Conservation (phyloP, 2,329 filamentous ascomycete genomes). For the Colletotrichum musicola region DNA sequence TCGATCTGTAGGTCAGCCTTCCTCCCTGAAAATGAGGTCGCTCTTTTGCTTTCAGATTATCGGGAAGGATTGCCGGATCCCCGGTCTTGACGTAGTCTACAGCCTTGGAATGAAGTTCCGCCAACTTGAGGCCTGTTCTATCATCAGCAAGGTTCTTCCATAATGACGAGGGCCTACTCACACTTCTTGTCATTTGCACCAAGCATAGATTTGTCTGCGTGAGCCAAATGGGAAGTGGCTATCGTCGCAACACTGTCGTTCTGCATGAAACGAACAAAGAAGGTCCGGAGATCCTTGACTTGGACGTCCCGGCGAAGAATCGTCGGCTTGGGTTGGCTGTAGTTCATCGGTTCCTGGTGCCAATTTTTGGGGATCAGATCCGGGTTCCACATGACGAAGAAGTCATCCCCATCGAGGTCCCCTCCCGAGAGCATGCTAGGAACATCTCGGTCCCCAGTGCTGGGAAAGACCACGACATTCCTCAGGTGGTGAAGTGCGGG, state of each 20-base stretch:
- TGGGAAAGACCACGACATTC: slow-evolving; percentile 89
- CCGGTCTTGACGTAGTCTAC: slow-evolving; percentile 97
- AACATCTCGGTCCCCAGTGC: slow-evolving; percentile 84
- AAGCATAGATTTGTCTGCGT: slow-evolving; percentile 71
- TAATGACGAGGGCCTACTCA: slow-evolving; percentile 50
- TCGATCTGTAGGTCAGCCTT: slow-evolving; percentile 71
- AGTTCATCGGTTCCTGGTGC: slow-evolving; percentile 85
- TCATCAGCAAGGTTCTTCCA: not conserved
- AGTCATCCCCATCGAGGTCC: slow-evolving; percentile 96
- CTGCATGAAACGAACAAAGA: slow-evolving; percentile 95
- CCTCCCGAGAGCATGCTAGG: slow-evolving; percentile 96
- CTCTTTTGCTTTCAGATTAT: slow-evolving; percentile 67
- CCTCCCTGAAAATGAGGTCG: slow-evolving; percentile 94
- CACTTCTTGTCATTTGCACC: slow-evolving; percentile 80
- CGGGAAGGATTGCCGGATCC: slow-evolving; percentile 76
- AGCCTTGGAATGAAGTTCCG: slow-evolving; percentile 86
- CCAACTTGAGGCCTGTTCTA: slow-evolving; percentile 72
- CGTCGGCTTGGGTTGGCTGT: slow-evolving; percentile 68
- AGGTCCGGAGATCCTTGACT: slow-evolving; percentile 80
- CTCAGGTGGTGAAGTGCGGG: slow-evolving; percentile 80
- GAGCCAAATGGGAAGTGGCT: slow-evolving; percentile 84
- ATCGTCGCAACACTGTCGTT: slow-evolving; percentile 86
- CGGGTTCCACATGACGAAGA: slow-evolving; percentile 91
- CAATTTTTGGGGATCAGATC: slow-evolving; percentile 77
- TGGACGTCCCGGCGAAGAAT: slow-evolving; percentile 73